Conservation (phyloP, 345 rosid species). For the Arabis alpina region DNA sequence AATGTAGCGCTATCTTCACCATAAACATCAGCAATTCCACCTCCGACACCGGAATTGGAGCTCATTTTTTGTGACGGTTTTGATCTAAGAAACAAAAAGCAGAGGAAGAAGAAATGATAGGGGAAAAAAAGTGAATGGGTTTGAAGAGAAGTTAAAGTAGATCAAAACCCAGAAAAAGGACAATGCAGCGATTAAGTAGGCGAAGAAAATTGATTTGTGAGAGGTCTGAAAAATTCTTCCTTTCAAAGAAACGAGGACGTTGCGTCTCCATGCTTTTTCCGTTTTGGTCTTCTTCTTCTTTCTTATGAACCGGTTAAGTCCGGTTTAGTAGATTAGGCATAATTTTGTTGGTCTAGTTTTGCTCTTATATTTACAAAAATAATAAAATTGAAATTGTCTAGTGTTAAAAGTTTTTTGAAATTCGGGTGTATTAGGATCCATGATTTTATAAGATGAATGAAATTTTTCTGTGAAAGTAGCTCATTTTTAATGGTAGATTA, state of each 20-base stretch:
- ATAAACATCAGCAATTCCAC: constrained; percentile 38
- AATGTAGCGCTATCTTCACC: constrained; percentile 42
- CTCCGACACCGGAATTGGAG: constrained; percentile 36
- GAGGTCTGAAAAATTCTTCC: constrained; percentile 27
- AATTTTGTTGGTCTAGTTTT: too few species aligned
- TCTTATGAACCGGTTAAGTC: too few species aligned
- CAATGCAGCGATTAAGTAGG: constrained; percentile 28
- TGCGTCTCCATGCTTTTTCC: constrained; percentile 17
- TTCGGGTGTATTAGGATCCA: too few species aligned
- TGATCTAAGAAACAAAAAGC: neutral
- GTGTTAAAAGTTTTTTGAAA: too few species aligned
- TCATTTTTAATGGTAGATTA: too few species aligned
- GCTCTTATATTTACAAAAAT: too few species aligned
- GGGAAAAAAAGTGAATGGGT: neutral
- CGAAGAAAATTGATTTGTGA: neutral
- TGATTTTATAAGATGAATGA: too few species aligned
- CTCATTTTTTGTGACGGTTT: constrained; percentile 25
- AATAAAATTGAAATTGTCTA: too few species aligned
- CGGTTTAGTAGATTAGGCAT: too few species aligned
- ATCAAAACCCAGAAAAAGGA: neutral
- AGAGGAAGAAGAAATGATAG: neutral
- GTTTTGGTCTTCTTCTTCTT: constrained; percentile 3
- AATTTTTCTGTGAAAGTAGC: too few species aligned
- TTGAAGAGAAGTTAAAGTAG: constrained; percentile 4
- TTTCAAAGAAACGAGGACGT: neutral